Evolutionary conservation across 2,329 filamentous ascomycete genomes (phyloP).

Genomic region (Emydomyces testavorans): DNA sequence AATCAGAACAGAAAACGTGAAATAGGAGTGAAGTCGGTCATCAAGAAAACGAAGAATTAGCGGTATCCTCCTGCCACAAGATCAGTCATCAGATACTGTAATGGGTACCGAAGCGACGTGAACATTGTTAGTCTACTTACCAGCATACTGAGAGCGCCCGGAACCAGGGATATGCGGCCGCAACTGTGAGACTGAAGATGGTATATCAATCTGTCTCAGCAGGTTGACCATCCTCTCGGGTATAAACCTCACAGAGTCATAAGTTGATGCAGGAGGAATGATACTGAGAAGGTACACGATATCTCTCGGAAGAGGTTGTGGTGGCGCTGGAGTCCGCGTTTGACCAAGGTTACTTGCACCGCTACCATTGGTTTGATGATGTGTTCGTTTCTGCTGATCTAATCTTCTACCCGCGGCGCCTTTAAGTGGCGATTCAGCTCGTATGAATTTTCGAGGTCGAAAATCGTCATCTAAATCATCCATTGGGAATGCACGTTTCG

Average conservation of each 20-base stretch:
- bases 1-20: too few relatives aligned
- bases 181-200: constrained; percentile 39
- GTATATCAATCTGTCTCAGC: constrained; percentile 56
- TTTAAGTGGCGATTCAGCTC: constrained; percentile 88
- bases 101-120: not conserved
- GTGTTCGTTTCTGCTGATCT: constrained; percentile 55
- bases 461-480: constrained; percentile 65
- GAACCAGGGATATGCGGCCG: constrained; percentile 24
- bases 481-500: constrained; percentile 47
- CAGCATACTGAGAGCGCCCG: constrained; percentile 25
- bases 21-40: too few relatives aligned
- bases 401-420: constrained; percentile 75
- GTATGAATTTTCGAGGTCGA: constrained; percentile 72
- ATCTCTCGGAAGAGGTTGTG: constrained; percentile 60
- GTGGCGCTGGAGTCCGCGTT: constrained; percentile 43
- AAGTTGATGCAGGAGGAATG: constrained; percentile 61
- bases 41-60: too few relatives aligned
- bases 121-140: constrained; percentile 20
- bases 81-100: not conserved
- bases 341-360: constrained; percentile 19
- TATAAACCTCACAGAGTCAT: constrained; percentile 59
- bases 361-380: constrained; percentile 25
- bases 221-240: constrained; percentile 61
- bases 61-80: not conserved
- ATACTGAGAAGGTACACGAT: constrained; percentile 55